A percentile compares a stretch with the other conserved stretches of the same genome.
These are phyloP conservation scores for Ligustrum vulgare DNA, from an alignment of 257 asterid species.

Conservation along the genomic window DNA sequence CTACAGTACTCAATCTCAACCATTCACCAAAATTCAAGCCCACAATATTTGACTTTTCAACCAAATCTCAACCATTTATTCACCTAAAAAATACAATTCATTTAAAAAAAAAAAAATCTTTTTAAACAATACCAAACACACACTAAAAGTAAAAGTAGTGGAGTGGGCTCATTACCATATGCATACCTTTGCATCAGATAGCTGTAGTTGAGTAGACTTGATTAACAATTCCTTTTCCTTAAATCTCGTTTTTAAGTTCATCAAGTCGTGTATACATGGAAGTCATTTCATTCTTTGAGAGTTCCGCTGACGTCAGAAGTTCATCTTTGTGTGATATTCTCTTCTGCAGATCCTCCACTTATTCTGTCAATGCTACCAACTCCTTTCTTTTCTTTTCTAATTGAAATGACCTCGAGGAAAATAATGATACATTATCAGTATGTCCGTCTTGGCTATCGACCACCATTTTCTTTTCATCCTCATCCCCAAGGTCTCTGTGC, in stretches of 20 bases:
- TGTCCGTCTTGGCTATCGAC: conserved; percentile 42
- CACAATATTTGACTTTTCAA: no score
- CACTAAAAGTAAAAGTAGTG: no score
- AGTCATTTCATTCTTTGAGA: conserved; percentile 58
- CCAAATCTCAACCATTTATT: no score
- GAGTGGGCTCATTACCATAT: not conserved
- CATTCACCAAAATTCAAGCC: no score
- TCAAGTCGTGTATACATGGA: conserved; percentile 44
- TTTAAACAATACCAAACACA: no score
- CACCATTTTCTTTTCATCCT: conserved; percentile 35
- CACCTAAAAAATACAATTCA: no score
- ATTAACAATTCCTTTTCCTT: conserved; percentile 67
- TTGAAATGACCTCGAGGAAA: conserved; percentile 53
- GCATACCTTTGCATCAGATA: conserved; percentile 79
- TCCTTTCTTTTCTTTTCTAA: conserved; percentile 82
- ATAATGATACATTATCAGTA: conserved; percentile 47
- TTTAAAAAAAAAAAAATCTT: no score
- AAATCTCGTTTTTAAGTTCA: conserved; percentile 55
- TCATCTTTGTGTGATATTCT: conserved; percentile 81
- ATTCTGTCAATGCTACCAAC: conserved; percentile 56
- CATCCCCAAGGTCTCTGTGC: conserved; percentile 45
- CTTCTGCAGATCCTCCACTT: conserved; percentile 69
- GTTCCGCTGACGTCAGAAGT: conserved; percentile 65
- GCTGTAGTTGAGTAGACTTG: conserved; percentile 72
- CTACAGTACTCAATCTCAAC: no score